Percentiles rank a stretch among this genome's conserved stretches.
These are phyloP conservation scores for Xylaria sp. DNA, from an alignment of 2,329 filamentous ascomycete species.

Conservation along the genomic window DNA sequence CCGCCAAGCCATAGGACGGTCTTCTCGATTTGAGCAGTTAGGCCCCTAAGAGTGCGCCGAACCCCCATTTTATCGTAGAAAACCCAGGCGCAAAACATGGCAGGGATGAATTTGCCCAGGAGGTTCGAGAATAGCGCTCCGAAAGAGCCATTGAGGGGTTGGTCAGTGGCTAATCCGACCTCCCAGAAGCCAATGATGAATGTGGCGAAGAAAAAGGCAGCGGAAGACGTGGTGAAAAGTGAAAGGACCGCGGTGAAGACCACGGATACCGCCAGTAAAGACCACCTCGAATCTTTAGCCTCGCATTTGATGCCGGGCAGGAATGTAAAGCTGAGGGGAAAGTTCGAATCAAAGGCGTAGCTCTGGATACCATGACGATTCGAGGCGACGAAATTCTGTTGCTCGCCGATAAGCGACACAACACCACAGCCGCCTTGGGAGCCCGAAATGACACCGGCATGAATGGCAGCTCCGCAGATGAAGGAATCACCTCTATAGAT, in stretches of 20 bases:
- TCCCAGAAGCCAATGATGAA: slow-evolving; percentile 90
- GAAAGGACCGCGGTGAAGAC: slow-evolving; percentile 82
- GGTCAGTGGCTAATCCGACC: slow-evolving; percentile 88
- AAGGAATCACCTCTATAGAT: slow-evolving; percentile 91
- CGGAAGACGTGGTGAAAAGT: slow-evolving; percentile 81
- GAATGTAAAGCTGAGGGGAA: slow-evolving; percentile 88
- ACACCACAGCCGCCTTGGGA: slow-evolving; percentile 83
- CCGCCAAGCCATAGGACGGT: slow-evolving; percentile 89
- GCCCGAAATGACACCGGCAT: slow-evolving; percentile 81
- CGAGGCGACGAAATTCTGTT: slow-evolving; percentile 70
- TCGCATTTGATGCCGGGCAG: slow-evolving; percentile 71
- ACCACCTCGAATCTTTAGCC: slow-evolving; percentile 84
- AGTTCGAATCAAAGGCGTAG: slow-evolving; percentile 84
- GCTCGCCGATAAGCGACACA: slow-evolving; percentile 76
- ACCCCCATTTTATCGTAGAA: slow-evolving; percentile 87
- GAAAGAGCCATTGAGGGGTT: slow-evolving; percentile 75
- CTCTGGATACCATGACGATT: slow-evolving; percentile 80
- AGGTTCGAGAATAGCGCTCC: slow-evolving; percentile 80
- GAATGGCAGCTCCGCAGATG: slow-evolving; percentile 85
- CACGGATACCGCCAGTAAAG: slow-evolving; percentile 81
- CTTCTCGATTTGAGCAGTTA: slow-evolving; percentile 89
- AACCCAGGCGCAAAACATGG: slow-evolving; percentile 86
- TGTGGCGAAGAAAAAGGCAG: slow-evolving; percentile 84
- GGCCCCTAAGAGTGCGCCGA: slow-evolving; percentile 73
- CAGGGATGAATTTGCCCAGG: slow-evolving; percentile 84